These are phyloP conservation scores for Cyberlindnera sargentensis DNA, from an alignment of 805 yeast species.

Conservation along the genomic window DNA sequence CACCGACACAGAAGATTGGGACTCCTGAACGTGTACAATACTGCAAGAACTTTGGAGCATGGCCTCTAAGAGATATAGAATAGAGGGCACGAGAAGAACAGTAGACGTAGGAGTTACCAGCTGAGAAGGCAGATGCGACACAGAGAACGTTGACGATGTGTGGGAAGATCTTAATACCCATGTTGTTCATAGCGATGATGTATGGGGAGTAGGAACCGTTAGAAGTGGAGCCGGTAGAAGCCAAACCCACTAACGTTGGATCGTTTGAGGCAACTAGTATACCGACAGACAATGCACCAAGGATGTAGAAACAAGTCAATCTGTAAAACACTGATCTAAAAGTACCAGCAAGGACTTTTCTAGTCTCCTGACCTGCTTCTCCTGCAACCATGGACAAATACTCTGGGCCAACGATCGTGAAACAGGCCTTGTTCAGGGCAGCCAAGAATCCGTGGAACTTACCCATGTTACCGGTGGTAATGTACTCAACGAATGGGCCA, in stretches of 20 bases:
- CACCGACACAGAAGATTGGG: conserved; percentile 60
- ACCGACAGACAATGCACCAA: conserved; percentile 64
- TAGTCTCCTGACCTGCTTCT: conserved; percentile 67
- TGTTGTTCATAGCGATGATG: conserved; percentile 47
- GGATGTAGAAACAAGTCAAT: conserved; percentile 50
- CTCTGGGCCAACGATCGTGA: conserved; percentile 81
- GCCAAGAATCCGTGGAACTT: conserved; percentile 66
- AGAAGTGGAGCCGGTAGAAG: conserved; percentile 56
- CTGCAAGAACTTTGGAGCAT: conserved; percentile 57
- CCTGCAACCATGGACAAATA: conserved; percentile 79
- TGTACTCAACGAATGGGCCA: conserved; percentile 50
- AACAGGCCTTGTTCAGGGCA: conserved; percentile 63
- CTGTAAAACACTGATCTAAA: conserved; percentile 67
- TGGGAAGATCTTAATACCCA: conserved; percentile 44
- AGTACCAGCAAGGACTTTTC: conserved; percentile 66
- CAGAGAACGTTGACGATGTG: conserved; percentile 45
- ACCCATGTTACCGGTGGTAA: conserved; percentile 50
- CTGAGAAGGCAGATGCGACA: conserved; percentile 48
- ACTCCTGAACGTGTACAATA: conserved; percentile 59
- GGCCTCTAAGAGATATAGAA: conserved; percentile 44
- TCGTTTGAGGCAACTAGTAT: conserved; percentile 59
- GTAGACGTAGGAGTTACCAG: conserved; percentile 50
- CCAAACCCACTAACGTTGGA: conserved; percentile 39
- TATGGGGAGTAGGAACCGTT: conserved; percentile 52
- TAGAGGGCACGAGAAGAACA: conserved; percentile 57